Base-by-base conservation (phyloP, 306 rosid genomes). In the Sophora flavescens region DNA sequence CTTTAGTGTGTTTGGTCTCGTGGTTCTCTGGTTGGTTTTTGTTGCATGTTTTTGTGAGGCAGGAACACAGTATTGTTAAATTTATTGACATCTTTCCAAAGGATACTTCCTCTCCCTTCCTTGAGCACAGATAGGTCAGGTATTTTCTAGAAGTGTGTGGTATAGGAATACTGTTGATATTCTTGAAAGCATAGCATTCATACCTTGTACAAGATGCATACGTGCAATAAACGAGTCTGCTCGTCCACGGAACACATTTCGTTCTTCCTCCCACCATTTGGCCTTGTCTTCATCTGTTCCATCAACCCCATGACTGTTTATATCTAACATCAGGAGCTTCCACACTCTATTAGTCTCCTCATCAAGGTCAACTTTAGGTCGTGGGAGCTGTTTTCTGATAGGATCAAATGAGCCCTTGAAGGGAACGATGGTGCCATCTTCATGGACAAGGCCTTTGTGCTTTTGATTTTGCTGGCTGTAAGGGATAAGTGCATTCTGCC, bases 131-230 rank as follows among this genome's bases (percentile, higher is more conserved):
- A 35, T 60, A 26, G 39, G 50, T 10, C 68, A 41, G 50, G 36
- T 68, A 70, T 75, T 44, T 36, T 63, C 63, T 9, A 74, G 16
- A 22, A 18, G 39, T 72, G 63, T 41, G 69, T 42, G 70, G 59
- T 47, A 57, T 47, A 63, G 28, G 18, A 18, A 8, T 54, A 61
- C 8, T 68, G 53, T 51, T 18, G 5, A 67, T 69, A 76, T 75
- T 51, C 67, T 70, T 70, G 63, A 50, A 74, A 72, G 28, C 17
- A 53, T 52, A 75, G 78, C 35, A 16, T 22, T 64, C 63, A 81
- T 89, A 96, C 99, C 99, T 96, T 96, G 99, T 76, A 96, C 99
- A 33, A 93, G 99, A 89, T 87, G 99, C 99, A 96, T 96, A 51
- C 97, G 78, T 45, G 98, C 98, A 9, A 96, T 91, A 82, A 96